These are phyloP conservation scores for Hygrophila difformis DNA, from an alignment of 257 asterid genomes.

Conservation along the genomic window DNA sequence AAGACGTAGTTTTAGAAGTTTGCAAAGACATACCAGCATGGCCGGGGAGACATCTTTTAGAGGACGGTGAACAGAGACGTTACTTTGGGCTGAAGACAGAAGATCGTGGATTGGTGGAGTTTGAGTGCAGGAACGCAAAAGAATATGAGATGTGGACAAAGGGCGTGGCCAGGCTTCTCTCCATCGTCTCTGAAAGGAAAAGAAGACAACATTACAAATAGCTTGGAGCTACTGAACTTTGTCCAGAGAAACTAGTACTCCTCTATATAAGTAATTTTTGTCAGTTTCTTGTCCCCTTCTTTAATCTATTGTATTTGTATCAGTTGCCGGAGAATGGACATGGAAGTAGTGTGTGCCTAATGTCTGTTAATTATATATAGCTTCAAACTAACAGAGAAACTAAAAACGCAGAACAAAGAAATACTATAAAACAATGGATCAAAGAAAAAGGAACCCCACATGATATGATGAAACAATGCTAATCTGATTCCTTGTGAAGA, in stretches of 20 bases:
- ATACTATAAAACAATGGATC: too few relatives aligned
- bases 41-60: constrained; percentile 91
- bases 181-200: constrained; percentile 42
- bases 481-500: too few relatives aligned
- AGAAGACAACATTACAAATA: constrained; percentile 19
- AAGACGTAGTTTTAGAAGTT: constrained; percentile 84
- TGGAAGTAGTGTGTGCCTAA: too few relatives aligned
- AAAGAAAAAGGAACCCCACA: too few relatives aligned
- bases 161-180: constrained; percentile 53
- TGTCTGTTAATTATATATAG: too few relatives aligned
- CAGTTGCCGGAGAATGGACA: neutral
- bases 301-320: too few relatives aligned
- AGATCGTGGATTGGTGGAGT: constrained; percentile 68
- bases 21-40: constrained; percentile 75
- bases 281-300: too few relatives aligned
- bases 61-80: constrained; percentile 86
- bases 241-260: neutral
- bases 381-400: too few relatives aligned
- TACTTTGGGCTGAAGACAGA: constrained; percentile 82
- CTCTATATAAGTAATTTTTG: too few relatives aligned
- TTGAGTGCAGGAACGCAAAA: constrained; percentile 47
- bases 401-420: too few relatives aligned
- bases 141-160: constrained; percentile 68
- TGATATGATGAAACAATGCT: too few relatives aligned
- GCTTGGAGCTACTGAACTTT: neutral